A percentile compares a stretch with the other conserved stretches of the same genome.
phyloP scores from a whole-genome alignment of 2,329 filamentous ascomycete species.

The Grosmannia serpens region DNA sequence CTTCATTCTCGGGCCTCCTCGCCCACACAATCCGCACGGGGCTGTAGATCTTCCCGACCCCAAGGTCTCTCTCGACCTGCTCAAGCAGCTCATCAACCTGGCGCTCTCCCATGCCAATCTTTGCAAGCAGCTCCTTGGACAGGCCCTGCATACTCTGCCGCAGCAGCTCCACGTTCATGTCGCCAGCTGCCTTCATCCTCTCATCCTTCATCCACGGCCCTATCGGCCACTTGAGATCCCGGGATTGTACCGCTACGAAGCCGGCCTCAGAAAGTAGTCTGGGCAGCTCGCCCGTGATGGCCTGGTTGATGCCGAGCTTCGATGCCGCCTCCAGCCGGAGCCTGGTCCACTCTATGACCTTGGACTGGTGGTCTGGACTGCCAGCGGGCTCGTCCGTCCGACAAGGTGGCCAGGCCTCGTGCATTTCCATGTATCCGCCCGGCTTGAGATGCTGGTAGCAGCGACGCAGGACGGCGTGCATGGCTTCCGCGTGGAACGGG shows the following conservation, averaged over 20 bases:
- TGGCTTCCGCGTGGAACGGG: neutral
- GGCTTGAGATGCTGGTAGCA: neutral
- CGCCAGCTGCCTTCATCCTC: neutral
- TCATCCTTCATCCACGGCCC: neutral
- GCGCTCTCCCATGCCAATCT: neutral
- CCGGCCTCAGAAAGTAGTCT: neutral
- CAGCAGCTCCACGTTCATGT: neutral
- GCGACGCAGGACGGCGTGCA: neutral
- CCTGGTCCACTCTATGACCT: neutral
- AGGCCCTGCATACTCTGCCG: neutral
- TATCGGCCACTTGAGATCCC: neutral
- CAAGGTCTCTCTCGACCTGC: neutral
- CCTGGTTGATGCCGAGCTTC: neutral
- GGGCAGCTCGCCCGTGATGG: neutral
- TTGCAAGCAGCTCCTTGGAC: neutral
- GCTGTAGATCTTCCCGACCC: neutral
- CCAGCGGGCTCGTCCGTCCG: neutral
- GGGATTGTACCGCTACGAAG: neutral
- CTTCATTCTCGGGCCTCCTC: neutral
- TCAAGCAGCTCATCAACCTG: neutral
- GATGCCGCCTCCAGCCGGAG: neutral
- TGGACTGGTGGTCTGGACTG: neutral
- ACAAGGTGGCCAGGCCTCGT: neutral
- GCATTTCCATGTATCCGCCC: neutral
- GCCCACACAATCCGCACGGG: neutral